These are phyloP conservation scores for Ustilago crameri DNA, from an alignment of 1,284 basidiomycete genomes.

Conservation along the genomic window DNA sequence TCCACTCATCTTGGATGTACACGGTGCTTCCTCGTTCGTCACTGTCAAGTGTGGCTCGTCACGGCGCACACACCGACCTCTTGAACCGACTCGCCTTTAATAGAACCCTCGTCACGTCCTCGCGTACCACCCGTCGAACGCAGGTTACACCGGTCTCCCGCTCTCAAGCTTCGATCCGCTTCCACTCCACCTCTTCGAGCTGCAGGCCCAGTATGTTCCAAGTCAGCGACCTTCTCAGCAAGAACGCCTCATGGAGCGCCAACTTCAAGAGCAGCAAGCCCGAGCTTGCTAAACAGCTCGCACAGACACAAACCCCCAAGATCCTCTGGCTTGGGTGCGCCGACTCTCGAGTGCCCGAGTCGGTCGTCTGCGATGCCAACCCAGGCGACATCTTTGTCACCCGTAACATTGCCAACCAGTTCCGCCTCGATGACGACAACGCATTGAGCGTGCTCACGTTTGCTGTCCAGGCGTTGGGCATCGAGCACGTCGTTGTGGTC, in stretches of 20 bases:
- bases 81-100: slow-evolving; percentile 11
- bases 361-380: slow-evolving; percentile 56
- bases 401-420: slow-evolving; percentile 70
- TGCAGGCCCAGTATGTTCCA: slow-evolving; percentile 27
- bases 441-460: slow-evolving; percentile 82
- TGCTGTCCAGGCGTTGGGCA: slow-evolving; percentile 80
- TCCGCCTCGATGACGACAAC: slow-evolving; percentile 81
- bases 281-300: slow-evolving; percentile 74
- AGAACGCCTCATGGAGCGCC: slow-evolving; percentile 56
- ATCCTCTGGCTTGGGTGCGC: slow-evolving; percentile 76
- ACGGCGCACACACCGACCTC: slow-evolving; percentile 12
- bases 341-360: slow-evolving; percentile 71
- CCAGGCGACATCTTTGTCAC: slow-evolving; percentile 67
- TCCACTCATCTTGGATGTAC: slow-evolving; percentile 27
- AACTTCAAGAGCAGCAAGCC: slow-evolving; percentile 70
- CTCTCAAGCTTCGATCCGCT: slow-evolving; percentile 11
- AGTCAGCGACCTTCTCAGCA: slow-evolving; percentile 31
- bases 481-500: slow-evolving; percentile 81
- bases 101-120: slow-evolving; percentile 12
- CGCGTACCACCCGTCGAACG: slow-evolving; percentile 7
- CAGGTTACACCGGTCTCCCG: neutral
- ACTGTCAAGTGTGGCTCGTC: slow-evolving; percentile 35
- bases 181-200: slow-evolving; percentile 17
- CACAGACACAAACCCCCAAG: slow-evolving; percentile 79
- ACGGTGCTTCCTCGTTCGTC: slow-evolving; percentile 21